Evolutionary conservation across 2,329 filamentous ascomycete species (phyloP), one percentile per base, ranked within the genome.

Genomic region (Fusarium lyarnte): DNA sequence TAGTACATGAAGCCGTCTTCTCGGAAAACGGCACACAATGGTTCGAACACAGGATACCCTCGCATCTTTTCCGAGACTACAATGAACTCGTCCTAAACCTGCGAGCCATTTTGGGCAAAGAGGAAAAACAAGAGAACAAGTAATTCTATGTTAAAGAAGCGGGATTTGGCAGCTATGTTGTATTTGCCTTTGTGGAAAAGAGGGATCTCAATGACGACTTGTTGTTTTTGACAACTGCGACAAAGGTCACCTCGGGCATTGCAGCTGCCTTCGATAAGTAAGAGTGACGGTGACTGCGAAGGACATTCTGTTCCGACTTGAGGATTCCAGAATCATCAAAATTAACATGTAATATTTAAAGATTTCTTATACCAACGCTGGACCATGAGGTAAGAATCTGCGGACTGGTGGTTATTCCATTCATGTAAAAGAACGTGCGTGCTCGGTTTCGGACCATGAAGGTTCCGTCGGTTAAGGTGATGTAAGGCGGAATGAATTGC

Each of bases 231-330:
- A n/a, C n/a, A n/a, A 51, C 17, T 25, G 47, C n/a, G 25, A 51
- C n/a, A 4, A 25, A 7, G n/a, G n/a, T 51, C 6, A 51, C 29
- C 6, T 51, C n/a, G 8, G 4, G 17, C 19, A 6, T 51, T 19
- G 4, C 2, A 4, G 8, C 29, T 2, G 12, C 6, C 8, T 14
- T 25, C 7, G 12, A 16, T 19, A 4, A 19, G 1, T 0, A 0
- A 2, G 6, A 25, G 2, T 13, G 10, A 7, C 10, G 12, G 31
- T 21, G 4, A 8, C 25, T 17, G 3, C 27, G 8, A 0, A 11
- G 12, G 12, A 19, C 17, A 14, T 9, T 27, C 14, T 17, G 3
- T 21, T 27, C 4, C 6, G 6, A 14, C 12, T 46, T 27, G 27
- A 9, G 8, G 8, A 29, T 6, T 6, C 7, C 8, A 29, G 8